These are phyloP conservation scores for Exserohilum rostratum DNA, from an alignment of 2,329 filamentous ascomycete genomes.

Conservation along the genomic window DNA sequence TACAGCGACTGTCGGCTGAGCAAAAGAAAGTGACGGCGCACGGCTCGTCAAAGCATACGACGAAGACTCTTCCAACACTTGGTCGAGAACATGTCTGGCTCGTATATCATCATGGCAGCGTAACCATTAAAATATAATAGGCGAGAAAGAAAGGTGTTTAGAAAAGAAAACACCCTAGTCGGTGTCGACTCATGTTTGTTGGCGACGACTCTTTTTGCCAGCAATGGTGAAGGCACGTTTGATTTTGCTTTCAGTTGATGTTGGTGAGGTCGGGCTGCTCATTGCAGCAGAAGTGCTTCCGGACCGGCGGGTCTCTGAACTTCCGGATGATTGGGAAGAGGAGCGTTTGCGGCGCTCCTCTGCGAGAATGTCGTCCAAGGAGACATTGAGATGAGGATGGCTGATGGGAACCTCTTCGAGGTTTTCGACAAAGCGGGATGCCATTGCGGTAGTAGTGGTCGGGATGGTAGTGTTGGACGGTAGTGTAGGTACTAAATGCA, in stretches of 20 bases:
- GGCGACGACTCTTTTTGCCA: constrained; percentile 40
- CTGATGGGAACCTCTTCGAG: constrained; percentile 46
- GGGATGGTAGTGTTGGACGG: neutral
- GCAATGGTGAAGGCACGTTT: constrained; percentile 39
- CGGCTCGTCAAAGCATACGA: constrained; percentile 1
- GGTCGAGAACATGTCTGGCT: constrained; percentile 24
- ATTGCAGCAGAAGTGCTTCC: constrained; percentile 25
- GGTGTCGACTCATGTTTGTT: constrained; percentile 6
- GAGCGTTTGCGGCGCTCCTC: constrained; percentile 46
- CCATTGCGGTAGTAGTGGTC: constrained; percentile 29
- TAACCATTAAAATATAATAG: constrained; percentile 3
- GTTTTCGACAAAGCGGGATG: constrained; percentile 49
- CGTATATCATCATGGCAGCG: constrained; percentile 9
- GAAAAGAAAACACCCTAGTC: neutral
- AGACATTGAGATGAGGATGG: constrained; percentile 49
- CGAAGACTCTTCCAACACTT: constrained; percentile 40
- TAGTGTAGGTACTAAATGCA: neutral
- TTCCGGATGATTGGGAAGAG: constrained; percentile 39
- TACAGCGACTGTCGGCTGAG: constrained; percentile 1
- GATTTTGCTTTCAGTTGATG: constrained; percentile 37
- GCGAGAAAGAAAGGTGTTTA: neutral
- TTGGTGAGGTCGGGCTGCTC: constrained; percentile 20
- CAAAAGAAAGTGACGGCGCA: neutral
- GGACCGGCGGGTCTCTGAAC: constrained; percentile 32
- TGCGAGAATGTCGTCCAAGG: constrained; percentile 48